phyloP scores from a whole-genome alignment of 192 early-diverging fungal species.

The Linnemannia exigua region DNA sequence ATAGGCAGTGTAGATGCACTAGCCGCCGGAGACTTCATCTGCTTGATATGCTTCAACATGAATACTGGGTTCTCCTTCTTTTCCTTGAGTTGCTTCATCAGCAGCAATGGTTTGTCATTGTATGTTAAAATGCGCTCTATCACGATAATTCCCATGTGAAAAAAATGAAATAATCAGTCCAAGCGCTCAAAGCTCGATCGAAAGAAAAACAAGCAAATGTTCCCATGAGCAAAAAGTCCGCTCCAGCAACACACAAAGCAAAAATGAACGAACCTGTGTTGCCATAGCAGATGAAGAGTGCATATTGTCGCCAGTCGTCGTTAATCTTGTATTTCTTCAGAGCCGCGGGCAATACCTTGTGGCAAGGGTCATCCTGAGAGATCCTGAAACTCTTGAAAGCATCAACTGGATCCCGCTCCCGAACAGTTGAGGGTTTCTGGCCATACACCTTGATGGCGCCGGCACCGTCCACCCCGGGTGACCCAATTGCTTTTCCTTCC shows the following conservation, averaged over 20 bases:
- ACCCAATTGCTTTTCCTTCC: constrained; percentile 37
- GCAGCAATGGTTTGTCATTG: constrained; percentile 83
- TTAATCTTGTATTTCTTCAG: constrained; percentile 93
- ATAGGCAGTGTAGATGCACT: constrained; percentile 36
- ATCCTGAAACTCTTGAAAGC: constrained; percentile 91
- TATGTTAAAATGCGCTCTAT: constrained; percentile 77
- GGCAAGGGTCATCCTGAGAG: constrained; percentile 84
- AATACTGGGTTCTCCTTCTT: constrained; percentile 79
- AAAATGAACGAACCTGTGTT: constrained; percentile 63
- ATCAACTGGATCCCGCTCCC: constrained; percentile 63
- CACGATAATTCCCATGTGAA: background rate
- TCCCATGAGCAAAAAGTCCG: background rate
- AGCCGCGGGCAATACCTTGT: constrained; percentile 86
- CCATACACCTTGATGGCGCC: constrained; percentile 90
- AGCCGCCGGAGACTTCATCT: constrained; percentile 60
- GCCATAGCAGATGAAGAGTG: constrained; percentile 85
- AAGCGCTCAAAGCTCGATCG: background rate
- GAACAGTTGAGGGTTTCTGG: constrained; percentile 68
- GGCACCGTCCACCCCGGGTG: constrained; percentile 45
- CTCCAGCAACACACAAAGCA: constrained; percentile 17
- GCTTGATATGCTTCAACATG: constrained; percentile 74
- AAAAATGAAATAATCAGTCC: background rate
- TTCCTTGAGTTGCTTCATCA: constrained; percentile 83
- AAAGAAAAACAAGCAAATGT: background rate
- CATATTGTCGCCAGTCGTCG: constrained; percentile 90